phyloP scores from a whole-genome alignment of 1,284 basidiomycete genomes.

The Inonotus hispidus region DNA sequence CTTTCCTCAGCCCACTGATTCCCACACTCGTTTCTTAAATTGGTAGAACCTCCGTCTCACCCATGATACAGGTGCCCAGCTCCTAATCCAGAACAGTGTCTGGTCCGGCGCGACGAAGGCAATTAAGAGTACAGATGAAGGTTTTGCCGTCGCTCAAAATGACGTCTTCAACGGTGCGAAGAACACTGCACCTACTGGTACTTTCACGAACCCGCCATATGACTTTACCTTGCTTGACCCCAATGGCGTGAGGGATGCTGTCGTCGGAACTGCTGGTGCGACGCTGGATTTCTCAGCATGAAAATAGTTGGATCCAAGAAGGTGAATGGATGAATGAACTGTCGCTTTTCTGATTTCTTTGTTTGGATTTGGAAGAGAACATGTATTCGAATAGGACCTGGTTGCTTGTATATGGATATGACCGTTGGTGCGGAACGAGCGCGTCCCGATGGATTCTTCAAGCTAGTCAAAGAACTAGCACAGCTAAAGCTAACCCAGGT shows the following conservation, averaged over 20 bases:
- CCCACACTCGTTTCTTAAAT: background rate
- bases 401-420: too few species aligned
- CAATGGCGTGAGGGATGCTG: constrained; percentile 28
- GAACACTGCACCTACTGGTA: constrained; percentile 33
- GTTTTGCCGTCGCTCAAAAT: constrained; percentile 35
- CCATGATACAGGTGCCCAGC: constrained; percentile 32
- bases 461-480: too few species aligned
- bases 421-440: too few species aligned
- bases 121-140: constrained; percentile 38
- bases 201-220: constrained; percentile 35
- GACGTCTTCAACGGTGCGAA: constrained; percentile 22
- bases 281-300: constrained; percentile 31
- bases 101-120: constrained; percentile 35
- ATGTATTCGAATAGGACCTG: too few species aligned
- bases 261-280: constrained; percentile 33
- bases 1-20: constrained; percentile 4
- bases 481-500: too few species aligned
- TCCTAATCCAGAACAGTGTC: constrained; percentile 44
- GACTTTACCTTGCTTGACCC: constrained; percentile 30
- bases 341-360: too few species aligned
- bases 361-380: too few species aligned
- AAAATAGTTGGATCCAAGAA: background rate
- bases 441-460: too few species aligned
- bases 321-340: too few species aligned
- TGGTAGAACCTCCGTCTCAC: background rate